Conservation (phyloP, 345 rosid genomes). For the Camelina sativa region DNA sequence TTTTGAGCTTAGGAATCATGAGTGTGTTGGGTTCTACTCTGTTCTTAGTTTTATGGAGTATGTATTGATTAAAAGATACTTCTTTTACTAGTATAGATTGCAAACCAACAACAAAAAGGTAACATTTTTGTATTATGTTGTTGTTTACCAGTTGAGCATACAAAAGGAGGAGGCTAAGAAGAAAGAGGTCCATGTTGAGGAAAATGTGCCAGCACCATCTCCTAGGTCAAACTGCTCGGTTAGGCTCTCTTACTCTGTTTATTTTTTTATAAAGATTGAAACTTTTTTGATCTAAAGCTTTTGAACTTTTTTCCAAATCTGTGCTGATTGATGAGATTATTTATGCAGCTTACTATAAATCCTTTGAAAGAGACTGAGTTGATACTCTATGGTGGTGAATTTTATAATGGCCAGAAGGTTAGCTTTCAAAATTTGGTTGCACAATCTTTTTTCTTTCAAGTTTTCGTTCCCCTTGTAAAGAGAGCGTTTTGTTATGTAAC, state of each 20-base stretch:
- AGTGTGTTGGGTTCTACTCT: neutral
- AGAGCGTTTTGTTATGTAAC: too few species aligned
- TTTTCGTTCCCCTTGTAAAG: too few species aligned
- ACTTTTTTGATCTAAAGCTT: neutral
- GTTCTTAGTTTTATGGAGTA: neutral
- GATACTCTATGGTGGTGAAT: conserved; percentile 89
- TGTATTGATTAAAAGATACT: neutral
- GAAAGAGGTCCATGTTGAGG: conserved; percentile 89
- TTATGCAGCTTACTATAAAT: conserved; percentile 68
- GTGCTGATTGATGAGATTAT: neutral
- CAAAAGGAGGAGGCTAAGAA: conserved; percentile 95
- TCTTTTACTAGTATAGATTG: neutral
- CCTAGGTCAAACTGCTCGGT: conserved; percentile 93
- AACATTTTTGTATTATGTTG: neutral
- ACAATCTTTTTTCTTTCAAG: too few species aligned
- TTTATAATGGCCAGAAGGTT: conserved; percentile 93
- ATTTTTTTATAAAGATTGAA: neutral
- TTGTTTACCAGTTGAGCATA: conserved; percentile 60
- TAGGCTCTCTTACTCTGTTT: conserved; percentile 23
- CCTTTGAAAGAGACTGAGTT: conserved; percentile 88
- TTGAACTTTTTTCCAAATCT: neutral
- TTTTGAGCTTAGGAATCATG: neutral
- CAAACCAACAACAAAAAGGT: conserved; percentile 10
- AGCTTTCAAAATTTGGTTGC: conserved; percentile 18
- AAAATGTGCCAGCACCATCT: conserved; percentile 88